A percentile compares a stretch with the other conserved stretches of the same genome.
These are phyloP conservation scores for Rhizopogon vesiculosus DNA, from an alignment of 768 basidiomycete species.

Conservation along the genomic window DNA sequence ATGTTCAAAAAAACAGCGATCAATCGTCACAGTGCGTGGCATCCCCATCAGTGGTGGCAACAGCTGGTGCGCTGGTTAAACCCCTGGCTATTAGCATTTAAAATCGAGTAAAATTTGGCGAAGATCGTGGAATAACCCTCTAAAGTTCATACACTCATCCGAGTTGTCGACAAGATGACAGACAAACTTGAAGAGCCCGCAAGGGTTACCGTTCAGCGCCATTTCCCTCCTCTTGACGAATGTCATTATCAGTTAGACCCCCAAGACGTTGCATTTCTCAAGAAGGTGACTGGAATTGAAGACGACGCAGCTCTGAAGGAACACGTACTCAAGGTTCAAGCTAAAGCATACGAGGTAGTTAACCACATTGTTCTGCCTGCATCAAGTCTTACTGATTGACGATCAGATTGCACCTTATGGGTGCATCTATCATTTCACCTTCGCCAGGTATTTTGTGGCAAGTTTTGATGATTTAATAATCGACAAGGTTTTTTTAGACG, in stretches of 20 bases:
- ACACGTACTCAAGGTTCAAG: constrained; percentile 21
- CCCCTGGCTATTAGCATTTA: too few species aligned
- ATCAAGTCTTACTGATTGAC: not conserved
- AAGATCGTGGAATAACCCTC: too few species aligned
- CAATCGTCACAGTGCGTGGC: too few species aligned
- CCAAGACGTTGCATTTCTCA: constrained; percentile 15
- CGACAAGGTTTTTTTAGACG: not conserved
- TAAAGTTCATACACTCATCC: too few species aligned
- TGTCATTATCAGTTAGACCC: not conserved
- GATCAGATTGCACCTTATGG: constrained; percentile 8
- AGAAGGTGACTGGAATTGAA: constrained; percentile 19
- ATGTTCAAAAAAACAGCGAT: too few species aligned
- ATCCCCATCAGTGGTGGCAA: too few species aligned
- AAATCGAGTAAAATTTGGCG: too few species aligned
- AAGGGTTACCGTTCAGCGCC: not conserved
- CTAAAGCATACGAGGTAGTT: constrained; percentile 20
- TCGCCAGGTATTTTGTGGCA: not conserved
- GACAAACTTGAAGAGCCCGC: not conserved
- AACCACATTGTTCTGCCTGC: not conserved
- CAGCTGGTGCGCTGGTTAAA: too few species aligned
- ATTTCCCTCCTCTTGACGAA: constrained; percentile 1
- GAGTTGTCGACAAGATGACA: not conserved
- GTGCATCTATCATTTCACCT: not conserved
- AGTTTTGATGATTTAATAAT: not conserved
- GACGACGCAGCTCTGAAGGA: constrained; percentile 19